Percentiles rank a stretch among this genome's conserved stretches.
These are phyloP conservation scores for Isabelozyma rhagii DNA, from an alignment of 805 yeast species.

Conservation along the genomic window DNA sequence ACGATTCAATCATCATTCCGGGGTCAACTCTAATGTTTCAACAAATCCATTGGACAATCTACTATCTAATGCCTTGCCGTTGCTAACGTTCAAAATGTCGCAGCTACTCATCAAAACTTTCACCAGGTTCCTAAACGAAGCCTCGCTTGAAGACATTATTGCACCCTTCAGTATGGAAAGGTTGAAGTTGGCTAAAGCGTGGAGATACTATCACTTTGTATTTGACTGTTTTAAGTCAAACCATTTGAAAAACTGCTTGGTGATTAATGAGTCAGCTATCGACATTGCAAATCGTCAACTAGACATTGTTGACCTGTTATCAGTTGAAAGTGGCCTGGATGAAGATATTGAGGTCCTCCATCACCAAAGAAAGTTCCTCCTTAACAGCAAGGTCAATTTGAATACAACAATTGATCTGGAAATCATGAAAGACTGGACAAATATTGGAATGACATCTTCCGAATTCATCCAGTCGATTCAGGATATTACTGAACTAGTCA, in stretches of 20 bases:
- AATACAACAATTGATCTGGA: background rate
- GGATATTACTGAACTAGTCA: background rate
- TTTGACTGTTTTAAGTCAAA: slow-evolving; percentile 13
- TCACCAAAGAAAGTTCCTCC: background rate
- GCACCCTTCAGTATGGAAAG: slow-evolving; percentile 1
- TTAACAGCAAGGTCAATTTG: background rate
- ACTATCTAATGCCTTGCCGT: background rate
- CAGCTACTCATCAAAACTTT: background rate
- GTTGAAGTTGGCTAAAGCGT: slow-evolving; percentile 2
- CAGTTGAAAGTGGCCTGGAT: background rate
- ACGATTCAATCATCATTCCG: slow-evolving; percentile 5
- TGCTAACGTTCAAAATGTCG: background rate
- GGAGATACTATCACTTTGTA: slow-evolving; percentile 11
- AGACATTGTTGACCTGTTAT: slow-evolving; percentile 2
- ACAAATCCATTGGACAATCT: background rate
- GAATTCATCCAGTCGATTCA: background rate
- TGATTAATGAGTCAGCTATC: slow-evolving; percentile 10
- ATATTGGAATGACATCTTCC: background rate
- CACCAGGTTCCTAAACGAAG: background rate
- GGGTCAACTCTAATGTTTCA: slow-evolving; percentile 6
- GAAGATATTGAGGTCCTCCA: slow-evolving; percentile 2
- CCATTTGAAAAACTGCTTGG: slow-evolving; percentile 15
- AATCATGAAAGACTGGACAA: background rate
- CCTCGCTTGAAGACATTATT: background rate
- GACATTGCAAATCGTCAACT: slow-evolving; percentile 11